Evolutionary conservation across 805 yeast species (phyloP).

Genomic region (Lipomyces spencermartinsiae): DNA sequence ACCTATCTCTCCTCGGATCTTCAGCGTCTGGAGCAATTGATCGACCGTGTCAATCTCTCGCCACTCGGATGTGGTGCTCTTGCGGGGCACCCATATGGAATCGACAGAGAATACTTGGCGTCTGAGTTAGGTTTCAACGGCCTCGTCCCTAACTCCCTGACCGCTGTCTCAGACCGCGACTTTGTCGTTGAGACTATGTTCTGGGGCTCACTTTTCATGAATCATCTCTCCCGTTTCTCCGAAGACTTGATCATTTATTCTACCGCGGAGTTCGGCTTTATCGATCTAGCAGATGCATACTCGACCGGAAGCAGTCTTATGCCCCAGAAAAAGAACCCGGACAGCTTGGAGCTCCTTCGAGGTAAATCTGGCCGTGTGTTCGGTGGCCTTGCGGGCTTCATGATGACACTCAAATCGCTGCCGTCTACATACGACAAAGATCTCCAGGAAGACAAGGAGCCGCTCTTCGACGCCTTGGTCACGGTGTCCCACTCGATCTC

Average conservation of each 20-base stretch:
- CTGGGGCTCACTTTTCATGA: constrained; percentile 95
- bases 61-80: constrained; percentile 98
- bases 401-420: constrained; percentile 95
- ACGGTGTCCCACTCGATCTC: constrained; percentile 93
- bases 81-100: constrained; percentile 99
- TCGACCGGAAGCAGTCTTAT: constrained; percentile 97
- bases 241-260: constrained; percentile 96
- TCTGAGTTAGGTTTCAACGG: constrained; percentile 77
- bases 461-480: constrained; percentile 87
- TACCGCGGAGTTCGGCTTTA: constrained; percentile 95
- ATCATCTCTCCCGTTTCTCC: constrained; percentile 90
- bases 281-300: constrained; percentile 93
- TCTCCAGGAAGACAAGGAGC: constrained; percentile 99
- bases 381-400: constrained; percentile 92
- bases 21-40: constrained; percentile 79
- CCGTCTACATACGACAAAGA: constrained; percentile 98
- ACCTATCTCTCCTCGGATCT: constrained; percentile 92
- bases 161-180: constrained; percentile 98
- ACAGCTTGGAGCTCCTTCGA: constrained; percentile 89
- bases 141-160: constrained; percentile 91
- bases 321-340: constrained; percentile 99
- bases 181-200: constrained; percentile 94
- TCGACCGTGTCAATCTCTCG: constrained; percentile 80
- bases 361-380: constrained; percentile 98
- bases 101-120: constrained; percentile 91